Percentiles rank a stretch among this genome's conserved stretches.
Evolutionary conservation across 768 basidiomycete genomes (phyloP).

Genomic region (Serpula lacrymans): DNA sequence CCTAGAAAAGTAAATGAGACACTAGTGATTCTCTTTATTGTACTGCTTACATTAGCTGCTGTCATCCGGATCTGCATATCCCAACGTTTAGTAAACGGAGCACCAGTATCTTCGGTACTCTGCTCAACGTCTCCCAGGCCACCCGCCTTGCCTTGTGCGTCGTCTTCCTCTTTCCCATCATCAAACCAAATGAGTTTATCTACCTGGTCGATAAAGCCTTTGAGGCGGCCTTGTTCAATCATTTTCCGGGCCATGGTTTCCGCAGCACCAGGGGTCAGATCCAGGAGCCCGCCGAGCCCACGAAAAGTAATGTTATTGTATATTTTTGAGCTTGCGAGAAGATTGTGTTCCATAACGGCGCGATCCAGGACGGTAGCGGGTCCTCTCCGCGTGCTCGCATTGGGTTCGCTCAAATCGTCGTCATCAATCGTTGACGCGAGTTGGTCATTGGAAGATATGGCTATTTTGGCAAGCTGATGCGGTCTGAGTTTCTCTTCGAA

Average conservation of each 20-base stretch:
- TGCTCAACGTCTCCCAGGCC: constrained; percentile 87
- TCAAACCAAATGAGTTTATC: constrained; percentile 95
- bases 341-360: constrained; percentile 98
- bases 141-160: constrained; percentile 91
- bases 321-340: constrained; percentile 93
- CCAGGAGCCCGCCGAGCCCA: constrained; percentile 87
- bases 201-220: constrained; percentile 94
- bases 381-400: constrained; percentile 75
- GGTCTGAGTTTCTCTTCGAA: constrained; percentile 86
- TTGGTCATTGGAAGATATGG: constrained; percentile 79
- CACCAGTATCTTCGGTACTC: constrained; percentile 83
- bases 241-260: constrained; percentile 98
- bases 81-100: constrained; percentile 93
- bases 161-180: constrained; percentile 79
- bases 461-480: constrained; percentile 92
- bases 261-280: constrained; percentile 87
- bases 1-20: constrained; percentile 40
- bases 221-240: constrained; percentile 95
- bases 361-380: constrained; percentile 95
- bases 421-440: constrained; percentile 66
- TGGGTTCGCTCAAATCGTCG: constrained; percentile 51
- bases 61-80: constrained; percentile 89
- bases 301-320: constrained; percentile 97
- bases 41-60: constrained; percentile 69
- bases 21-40: neutral